phyloP scores from a whole-genome alignment of 495 filamentous ascomycete species.

The Penicillium chermesinum region DNA sequence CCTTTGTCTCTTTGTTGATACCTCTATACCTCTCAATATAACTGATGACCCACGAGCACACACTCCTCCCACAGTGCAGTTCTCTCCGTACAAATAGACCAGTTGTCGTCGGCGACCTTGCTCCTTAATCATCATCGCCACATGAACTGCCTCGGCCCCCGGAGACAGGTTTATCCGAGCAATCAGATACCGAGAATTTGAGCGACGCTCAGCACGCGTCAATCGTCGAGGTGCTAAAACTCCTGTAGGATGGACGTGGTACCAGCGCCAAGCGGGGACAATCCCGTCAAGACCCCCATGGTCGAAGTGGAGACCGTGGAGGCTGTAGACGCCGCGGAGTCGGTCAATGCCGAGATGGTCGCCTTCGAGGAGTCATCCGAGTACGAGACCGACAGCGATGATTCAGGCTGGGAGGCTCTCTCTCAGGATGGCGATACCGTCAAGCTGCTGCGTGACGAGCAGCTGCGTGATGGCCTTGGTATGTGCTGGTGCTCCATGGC shows the following conservation, averaged over 20 bases:
- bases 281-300: constrained; percentile 37
- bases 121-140: constrained; percentile 9
- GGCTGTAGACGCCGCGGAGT: constrained; percentile 32
- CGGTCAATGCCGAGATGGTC: constrained; percentile 23
- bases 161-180: constrained; percentile 35
- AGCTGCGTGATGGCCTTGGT: constrained; percentile 53
- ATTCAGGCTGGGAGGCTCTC: constrained; percentile 61
- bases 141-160: constrained; percentile 20
- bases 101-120: too few relatives aligned
- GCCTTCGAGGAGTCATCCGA: constrained; percentile 29
- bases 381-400: constrained; percentile 57
- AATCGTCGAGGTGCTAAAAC: constrained; percentile 33
- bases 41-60: constrained; percentile 13
- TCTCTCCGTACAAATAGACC: too few relatives aligned
- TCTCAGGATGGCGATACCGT: constrained; percentile 66
- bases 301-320: constrained; percentile 43
- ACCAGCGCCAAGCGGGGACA: constrained; percentile 37
- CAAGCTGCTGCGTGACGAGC: constrained; percentile 57
- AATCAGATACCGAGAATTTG: constrained; percentile 28
- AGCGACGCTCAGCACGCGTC: constrained; percentile 29
- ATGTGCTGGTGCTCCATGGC: constrained; percentile 10
- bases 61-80: neutral
- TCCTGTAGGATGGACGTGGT: constrained; percentile 39
- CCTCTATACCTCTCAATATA: too few relatives aligned
- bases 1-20: constrained; percentile 29